Percentiles rank a stretch among this genome's conserved stretches.
phyloP scores from a whole-genome alignment of 139 green algal genomes.

The Mychonastes homosphaera region DNA sequence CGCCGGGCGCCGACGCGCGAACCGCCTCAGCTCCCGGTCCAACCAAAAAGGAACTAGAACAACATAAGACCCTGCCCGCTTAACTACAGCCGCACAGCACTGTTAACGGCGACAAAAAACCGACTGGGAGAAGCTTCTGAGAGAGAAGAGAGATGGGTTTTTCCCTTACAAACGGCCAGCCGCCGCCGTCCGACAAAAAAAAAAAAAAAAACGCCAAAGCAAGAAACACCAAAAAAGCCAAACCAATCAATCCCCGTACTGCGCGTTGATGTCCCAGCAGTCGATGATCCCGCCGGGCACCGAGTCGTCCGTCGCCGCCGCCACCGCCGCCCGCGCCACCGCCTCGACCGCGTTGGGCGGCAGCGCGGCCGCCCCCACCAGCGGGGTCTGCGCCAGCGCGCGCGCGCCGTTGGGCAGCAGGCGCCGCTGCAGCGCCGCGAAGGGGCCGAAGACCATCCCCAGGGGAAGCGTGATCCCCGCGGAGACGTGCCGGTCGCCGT shows the following conservation, averaged over 20 bases:
- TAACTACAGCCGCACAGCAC: too few relatives aligned
- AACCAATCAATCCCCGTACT: constrained; percentile 19
- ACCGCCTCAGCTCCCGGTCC: too few relatives aligned
- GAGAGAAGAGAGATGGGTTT: too few relatives aligned
- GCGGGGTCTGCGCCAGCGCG: constrained; percentile 44
- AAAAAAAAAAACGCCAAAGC: not conserved
- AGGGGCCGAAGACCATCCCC: constrained; percentile 29
- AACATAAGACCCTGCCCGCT: too few relatives aligned
- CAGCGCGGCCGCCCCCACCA: constrained; percentile 54
- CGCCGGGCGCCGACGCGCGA: too few relatives aligned
- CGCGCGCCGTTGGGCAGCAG: constrained; percentile 38
- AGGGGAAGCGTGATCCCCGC: constrained; percentile 49
- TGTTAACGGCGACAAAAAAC: too few relatives aligned
- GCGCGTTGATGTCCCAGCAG: constrained; percentile 50
- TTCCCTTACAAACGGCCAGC: too few relatives aligned
- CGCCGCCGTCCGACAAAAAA: too few relatives aligned
- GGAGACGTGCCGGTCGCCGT: constrained; percentile 54
- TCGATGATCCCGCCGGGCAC: constrained; percentile 62
- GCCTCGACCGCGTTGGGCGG: constrained; percentile 57
- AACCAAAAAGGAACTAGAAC: too few relatives aligned
- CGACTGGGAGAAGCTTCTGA: too few relatives aligned
- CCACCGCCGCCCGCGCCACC: constrained; percentile 65
- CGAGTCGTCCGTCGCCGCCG: constrained; percentile 54
- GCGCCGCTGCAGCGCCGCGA: constrained; percentile 47
- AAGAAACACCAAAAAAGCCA: not conserved